Base-by-base conservation (phyloP, 148 eudicot genomes). In the Persicaria maculosa region DNA sequence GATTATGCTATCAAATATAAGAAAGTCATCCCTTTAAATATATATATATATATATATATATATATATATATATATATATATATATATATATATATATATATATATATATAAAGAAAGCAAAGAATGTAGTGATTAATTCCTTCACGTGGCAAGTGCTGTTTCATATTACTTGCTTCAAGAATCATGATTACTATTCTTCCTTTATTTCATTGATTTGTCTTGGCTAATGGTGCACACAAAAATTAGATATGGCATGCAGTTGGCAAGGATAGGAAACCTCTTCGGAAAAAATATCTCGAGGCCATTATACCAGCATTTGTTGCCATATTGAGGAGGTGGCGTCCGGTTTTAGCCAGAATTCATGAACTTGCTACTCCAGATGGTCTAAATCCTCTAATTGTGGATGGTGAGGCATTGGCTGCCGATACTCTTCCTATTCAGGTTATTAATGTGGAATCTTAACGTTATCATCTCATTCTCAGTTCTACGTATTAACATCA, bases 191-290 rank as follows among this genome's bases (percentile, higher is more conserved):
- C 64, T 68, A 9, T 47, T 52, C 19, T 73, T 17, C 43, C 58
- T 12, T 55, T 55, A 22, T 25, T 20, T 48, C 47, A 40, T 40
- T 11, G 17, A 65, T 40, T 74, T 5, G 48, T 19, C 20, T 47
- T 68, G 44, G 47, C 44, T 64, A 54, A 69, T n/a, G 16, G 17
- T 57, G 47, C 76, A 45, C 67, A 36, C 40, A 31, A 72, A 74
- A 70, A 84, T 75, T 87, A 95, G 99, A 90, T 96, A 72, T 96
- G 96, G 93, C 94, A 92, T 88, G 88, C 97, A 64, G 87, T 96
- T 72, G 83, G 89, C 73, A 84, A 83, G 80, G 94, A 92, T 55
- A 84, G 91, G 83, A 86, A 61, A 54, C 97, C 96, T 81, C 85
- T 96, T 62, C 89, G 99, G 65, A 96, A 92, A 77, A 96, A 87